phyloP scores from a whole-genome alignment of 345 rosid genomes.

The Dipteronia sinensis region DNA sequence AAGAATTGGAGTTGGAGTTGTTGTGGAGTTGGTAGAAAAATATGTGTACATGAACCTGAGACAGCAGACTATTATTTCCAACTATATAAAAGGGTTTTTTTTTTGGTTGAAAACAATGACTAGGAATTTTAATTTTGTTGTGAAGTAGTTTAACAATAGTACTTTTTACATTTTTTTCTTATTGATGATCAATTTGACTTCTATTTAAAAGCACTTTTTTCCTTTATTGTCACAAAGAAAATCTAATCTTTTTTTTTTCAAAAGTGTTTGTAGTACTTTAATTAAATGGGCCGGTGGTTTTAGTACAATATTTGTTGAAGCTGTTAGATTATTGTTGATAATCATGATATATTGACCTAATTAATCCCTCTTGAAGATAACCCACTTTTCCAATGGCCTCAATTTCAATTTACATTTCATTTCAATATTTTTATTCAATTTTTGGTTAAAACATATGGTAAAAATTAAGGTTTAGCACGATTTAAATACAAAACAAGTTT shows the following conservation, averaged over 20 bases:
- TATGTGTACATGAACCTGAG: too few relatives aligned
- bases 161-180: background rate
- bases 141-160: background rate
- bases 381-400: background rate
- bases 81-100: too few relatives aligned
- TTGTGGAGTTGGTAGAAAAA: slow-evolving; percentile 8
- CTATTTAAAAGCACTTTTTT: background rate
- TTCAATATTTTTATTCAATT: too few relatives aligned
- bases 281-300: background rate
- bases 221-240: too few relatives aligned
- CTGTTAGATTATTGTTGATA: background rate
- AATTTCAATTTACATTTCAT: too few relatives aligned
- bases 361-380: background rate
- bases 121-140: background rate
- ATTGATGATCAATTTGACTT: slow-evolving; percentile 6
- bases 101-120: background rate
- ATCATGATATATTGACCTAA: background rate
- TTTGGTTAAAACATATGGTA: too few relatives aligned
- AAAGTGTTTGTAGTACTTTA: background rate
- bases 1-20: background rate
- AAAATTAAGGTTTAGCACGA: too few relatives aligned
- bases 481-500: too few relatives aligned
- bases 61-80: background rate
- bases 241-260: background rate
- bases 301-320: background rate